These are phyloP conservation scores for Amauroascus niger DNA, from an alignment of 2,329 filamentous ascomycete genomes.

Conservation along the genomic window DNA sequence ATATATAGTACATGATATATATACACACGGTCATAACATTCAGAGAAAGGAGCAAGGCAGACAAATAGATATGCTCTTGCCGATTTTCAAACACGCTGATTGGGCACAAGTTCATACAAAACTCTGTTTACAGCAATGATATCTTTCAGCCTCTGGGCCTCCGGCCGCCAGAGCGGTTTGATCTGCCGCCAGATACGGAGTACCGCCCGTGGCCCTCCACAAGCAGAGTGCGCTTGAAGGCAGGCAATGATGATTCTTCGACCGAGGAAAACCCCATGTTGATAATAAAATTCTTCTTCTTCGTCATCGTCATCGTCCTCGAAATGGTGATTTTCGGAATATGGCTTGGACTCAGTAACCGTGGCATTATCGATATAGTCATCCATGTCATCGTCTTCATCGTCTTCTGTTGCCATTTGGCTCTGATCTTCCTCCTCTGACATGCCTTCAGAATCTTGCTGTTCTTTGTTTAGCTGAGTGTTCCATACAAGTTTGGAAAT, in stretches of 20 bases:
- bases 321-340: background rate
- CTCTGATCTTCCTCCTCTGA: background rate
- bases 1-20: background rate
- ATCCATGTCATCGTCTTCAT: background rate
- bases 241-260: slow-evolving; percentile 33
- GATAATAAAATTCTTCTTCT: slow-evolving; percentile 24
- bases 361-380: background rate
- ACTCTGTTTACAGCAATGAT: slow-evolving; percentile 31
- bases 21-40: background rate
- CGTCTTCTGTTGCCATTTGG: background rate
- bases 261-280: slow-evolving; percentile 36
- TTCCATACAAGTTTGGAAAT: slow-evolving; percentile 16
- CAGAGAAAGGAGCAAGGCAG: background rate
- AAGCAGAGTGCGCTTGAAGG: slow-evolving; percentile 33
- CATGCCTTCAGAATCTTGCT: background rate
- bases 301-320: slow-evolving; percentile 9
- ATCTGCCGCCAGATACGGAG: slow-evolving; percentile 33
- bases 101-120: slow-evolving; percentile 27
- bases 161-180: slow-evolving; percentile 34
- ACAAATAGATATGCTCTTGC: background rate
- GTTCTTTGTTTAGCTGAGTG: background rate
- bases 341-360: background rate
- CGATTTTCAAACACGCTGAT: background rate
- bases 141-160: slow-evolving; percentile 29
- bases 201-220: slow-evolving; percentile 29